A percentile compares a stretch with the other conserved stretches of the same genome.
Evolutionary conservation across 768 basidiomycete species (phyloP).

Genomic region (Tephrocybe sp.): DNA sequence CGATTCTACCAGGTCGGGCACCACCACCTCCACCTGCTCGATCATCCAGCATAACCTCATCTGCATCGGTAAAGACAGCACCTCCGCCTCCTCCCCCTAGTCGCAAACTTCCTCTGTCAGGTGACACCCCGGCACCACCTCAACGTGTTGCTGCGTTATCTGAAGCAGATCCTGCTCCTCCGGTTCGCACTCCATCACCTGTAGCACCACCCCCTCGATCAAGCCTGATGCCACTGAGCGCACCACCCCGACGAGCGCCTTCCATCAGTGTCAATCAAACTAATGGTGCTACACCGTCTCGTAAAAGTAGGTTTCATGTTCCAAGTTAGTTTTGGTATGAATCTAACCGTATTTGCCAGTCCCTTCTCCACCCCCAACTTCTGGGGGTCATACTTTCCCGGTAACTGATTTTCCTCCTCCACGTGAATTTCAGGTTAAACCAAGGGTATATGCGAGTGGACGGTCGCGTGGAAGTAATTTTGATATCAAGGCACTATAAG

Average conservation of each 20-base stretch:
- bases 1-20: constrained; percentile 29
- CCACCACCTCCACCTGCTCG: constrained; percentile 38
- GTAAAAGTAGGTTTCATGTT: constrained; percentile 43
- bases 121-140: constrained; percentile 27
- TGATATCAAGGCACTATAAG: constrained; percentile 42
- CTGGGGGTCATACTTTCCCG: constrained; percentile 71
- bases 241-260: constrained; percentile 12
- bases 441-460: constrained; percentile 62
- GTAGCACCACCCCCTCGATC: constrained; percentile 24
- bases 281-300: constrained; percentile 32
- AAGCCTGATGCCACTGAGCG: constrained; percentile 19
- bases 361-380: constrained; percentile 53
- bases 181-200: constrained; percentile 28
- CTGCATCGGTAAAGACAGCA: constrained; percentile 23
- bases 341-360: constrained; percentile 26
- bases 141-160: constrained; percentile 43
- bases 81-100: constrained; percentile 38
- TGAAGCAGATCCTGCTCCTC: constrained; percentile 32
- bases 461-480: constrained; percentile 71
- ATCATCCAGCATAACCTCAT: constrained; percentile 30
- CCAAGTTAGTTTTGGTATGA: background rate
- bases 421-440: constrained; percentile 49
- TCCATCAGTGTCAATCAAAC: constrained; percentile 8
- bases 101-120: constrained; percentile 29
- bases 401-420: constrained; percentile 79